Evolutionary conservation across 371 early-diverging fungal species (phyloP).

Genomic region (Mortierella sp.): DNA sequence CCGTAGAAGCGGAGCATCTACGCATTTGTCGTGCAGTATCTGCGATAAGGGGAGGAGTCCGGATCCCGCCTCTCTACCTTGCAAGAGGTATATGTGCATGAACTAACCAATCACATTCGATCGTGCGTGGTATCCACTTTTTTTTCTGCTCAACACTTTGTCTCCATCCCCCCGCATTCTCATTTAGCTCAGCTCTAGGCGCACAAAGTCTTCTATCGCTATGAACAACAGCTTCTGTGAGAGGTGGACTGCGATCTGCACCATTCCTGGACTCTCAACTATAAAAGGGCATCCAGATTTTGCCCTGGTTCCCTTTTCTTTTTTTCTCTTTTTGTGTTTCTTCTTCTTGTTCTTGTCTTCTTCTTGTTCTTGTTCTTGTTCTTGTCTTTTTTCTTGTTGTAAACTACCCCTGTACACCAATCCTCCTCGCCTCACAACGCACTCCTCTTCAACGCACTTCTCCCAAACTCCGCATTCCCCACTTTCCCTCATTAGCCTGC

Average conservation of each 20-base stretch:
- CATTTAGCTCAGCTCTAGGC: too few relatives aligned
- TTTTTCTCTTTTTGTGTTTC: constrained; percentile 8
- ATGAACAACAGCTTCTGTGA: too few relatives aligned
- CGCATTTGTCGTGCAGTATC: too few relatives aligned
- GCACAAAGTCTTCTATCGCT: too few relatives aligned
- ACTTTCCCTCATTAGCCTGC: neutral
- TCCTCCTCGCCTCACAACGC: constrained; percentile 1
- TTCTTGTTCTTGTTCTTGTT: constrained; percentile 11
- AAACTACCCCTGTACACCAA: constrained; percentile 24
- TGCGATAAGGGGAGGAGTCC: neutral
- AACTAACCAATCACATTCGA: constrained; percentile 12
- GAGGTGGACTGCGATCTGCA: too few relatives aligned
- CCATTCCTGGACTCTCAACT: constrained; percentile 1
- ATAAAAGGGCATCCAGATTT: constrained; percentile 21
- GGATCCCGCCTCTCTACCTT: neutral
- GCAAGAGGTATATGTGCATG: neutral
- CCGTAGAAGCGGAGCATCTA: too few relatives aligned
- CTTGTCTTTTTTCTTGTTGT: constrained; percentile 24
- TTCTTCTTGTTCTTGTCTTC: constrained; percentile 8
- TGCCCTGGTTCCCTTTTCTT: constrained; percentile 6
- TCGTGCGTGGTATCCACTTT: constrained; percentile 12
- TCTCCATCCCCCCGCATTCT: neutral
- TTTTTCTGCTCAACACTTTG: neutral
- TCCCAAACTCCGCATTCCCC: constrained; percentile 2
- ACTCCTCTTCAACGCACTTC: constrained; percentile 7